Percentiles rank a stretch among this genome's conserved stretches.
Conservation (phyloP, 768 basidiomycete species). For the Neoboletus magnificus region DNA sequence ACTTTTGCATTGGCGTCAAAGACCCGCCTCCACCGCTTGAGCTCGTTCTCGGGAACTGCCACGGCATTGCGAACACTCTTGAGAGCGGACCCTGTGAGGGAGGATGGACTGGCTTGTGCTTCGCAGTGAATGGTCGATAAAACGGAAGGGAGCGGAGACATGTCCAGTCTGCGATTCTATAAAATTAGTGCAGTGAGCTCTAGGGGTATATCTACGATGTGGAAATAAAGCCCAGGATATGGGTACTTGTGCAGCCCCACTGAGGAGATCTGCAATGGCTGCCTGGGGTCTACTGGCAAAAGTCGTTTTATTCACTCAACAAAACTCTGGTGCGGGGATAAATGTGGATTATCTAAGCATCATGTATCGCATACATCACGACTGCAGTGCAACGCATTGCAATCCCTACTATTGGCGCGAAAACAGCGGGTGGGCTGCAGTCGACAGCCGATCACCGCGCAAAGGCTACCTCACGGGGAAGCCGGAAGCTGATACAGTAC, state of each 20-base stretch:
- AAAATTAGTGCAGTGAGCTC: conserved; percentile 28
- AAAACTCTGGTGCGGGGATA: conserved; percentile 30
- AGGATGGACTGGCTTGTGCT: conserved; percentile 36
- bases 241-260: conserved; percentile 20
- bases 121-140: conserved; percentile 57
- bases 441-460: conserved; percentile 9
- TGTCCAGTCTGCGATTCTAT: conserved; percentile 26
- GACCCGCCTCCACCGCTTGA: conserved; percentile 83
- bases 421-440: background rate
- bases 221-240: conserved; percentile 11
- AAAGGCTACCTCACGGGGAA: conserved; percentile 48
- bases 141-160: conserved; percentile 37
- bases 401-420: background rate
- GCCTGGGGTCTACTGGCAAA: conserved; percentile 7
- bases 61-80: conserved; percentile 67
- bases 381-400: background rate
- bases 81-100: conserved; percentile 53
- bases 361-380: conserved; percentile 31
- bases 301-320: conserved; percentile 3
- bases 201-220: conserved; percentile 35
- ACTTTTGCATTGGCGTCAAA: conserved; percentile 83
- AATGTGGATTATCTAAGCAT: conserved; percentile 30
- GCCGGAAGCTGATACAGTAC: conserved; percentile 92
- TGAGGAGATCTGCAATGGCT: conserved; percentile 4
- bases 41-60: conserved; percentile 73